Evolutionary conservation across 805 yeast species (phyloP), one percentile per base, ranked within the genome.

Genomic region (Pichia sporocuriosa): DNA sequence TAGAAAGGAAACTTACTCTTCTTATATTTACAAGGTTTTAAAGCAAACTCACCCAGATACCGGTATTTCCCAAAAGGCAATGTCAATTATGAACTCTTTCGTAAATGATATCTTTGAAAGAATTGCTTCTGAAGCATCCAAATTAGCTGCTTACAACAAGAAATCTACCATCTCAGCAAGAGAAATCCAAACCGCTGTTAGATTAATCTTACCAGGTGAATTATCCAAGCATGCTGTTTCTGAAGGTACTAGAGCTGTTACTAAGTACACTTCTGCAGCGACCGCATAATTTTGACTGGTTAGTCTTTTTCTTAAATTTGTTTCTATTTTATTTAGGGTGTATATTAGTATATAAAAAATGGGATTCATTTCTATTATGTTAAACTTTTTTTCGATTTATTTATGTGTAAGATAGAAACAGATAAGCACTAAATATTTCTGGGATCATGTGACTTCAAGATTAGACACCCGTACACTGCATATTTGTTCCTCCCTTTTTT

Each of bases 31-130:
- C 93, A 90, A 90, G 74, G 97, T 89, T 56, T 83, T 90, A 68
- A 89, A 89, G 74, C 97, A 90, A 79, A 89, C 97, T 51, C 97
- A 90, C 73, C 97, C 97, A 70, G 97, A 90, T 70, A 90, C 97
- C 51, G 97, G 97, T 86, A 90, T 90, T 68, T 89, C 97, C 59
- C 95, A 88, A 74, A 85, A 87, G 68, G 96, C 97, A 53, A 90
- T 90, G 96, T 87, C 96, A 54, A 90, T 90, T 69, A 82, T 90
- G 90, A 90, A 90, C 84, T 90, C 97, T 33, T 90, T 90, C 60
- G 97, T 90, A 58, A 89, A 88, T 74, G 97, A 90, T 72, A 87
- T 89, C 66, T 90, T 89, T 66, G 97, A 89, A 77, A 89, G 97
- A 78, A 84, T 90, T 61, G 97, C 97, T 59, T 72, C 90, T 60